Evolutionary conservation across 2,329 filamentous ascomycete species (phyloP).

Genomic region (Penicillium sp.): DNA sequence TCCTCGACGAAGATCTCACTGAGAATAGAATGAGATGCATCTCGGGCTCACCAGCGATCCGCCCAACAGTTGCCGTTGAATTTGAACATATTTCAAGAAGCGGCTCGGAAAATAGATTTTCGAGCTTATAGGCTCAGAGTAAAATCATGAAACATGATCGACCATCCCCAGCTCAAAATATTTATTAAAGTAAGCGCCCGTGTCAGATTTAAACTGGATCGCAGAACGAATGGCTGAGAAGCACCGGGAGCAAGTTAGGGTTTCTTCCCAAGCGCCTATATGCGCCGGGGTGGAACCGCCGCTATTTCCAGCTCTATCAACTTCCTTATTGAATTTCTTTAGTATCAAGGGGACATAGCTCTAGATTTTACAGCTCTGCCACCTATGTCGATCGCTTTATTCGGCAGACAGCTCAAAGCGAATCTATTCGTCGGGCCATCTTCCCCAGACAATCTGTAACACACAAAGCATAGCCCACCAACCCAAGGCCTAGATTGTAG

Average conservation of each 20-base stretch:
- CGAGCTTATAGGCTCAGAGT: not conserved
- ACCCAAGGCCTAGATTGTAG: slow-evolving; percentile 7
- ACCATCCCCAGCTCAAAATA: not conserved
- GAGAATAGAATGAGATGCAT: not conserved
- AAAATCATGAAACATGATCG: slow-evolving; percentile 21
- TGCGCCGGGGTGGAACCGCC: slow-evolving; percentile 30
- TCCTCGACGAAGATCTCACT: not conserved
- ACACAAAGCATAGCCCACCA: slow-evolving; percentile 4
- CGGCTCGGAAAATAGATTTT: not conserved
- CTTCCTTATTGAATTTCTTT: not conserved
- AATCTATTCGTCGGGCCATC: not conserved
- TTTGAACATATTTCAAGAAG: not conserved
- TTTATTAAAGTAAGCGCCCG: slow-evolving; percentile 14
- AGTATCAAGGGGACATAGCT: not conserved
- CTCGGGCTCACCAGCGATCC: not conserved
- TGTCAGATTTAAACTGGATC: slow-evolving; percentile 12
- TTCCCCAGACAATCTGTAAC: slow-evolving; percentile 7
- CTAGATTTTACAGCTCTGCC: not conserved
- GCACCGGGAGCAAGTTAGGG: slow-evolving; percentile 10
- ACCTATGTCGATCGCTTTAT: slow-evolving; percentile 2
- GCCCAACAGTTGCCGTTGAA: not conserved
- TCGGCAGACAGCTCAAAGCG: not conserved
- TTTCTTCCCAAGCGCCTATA: slow-evolving; percentile 29
- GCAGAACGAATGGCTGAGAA: slow-evolving; percentile 30
- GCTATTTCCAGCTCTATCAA: not conserved